Conservation (phyloP, 2,329 filamentous ascomycete species). For the Cladosporium sp. region DNA sequence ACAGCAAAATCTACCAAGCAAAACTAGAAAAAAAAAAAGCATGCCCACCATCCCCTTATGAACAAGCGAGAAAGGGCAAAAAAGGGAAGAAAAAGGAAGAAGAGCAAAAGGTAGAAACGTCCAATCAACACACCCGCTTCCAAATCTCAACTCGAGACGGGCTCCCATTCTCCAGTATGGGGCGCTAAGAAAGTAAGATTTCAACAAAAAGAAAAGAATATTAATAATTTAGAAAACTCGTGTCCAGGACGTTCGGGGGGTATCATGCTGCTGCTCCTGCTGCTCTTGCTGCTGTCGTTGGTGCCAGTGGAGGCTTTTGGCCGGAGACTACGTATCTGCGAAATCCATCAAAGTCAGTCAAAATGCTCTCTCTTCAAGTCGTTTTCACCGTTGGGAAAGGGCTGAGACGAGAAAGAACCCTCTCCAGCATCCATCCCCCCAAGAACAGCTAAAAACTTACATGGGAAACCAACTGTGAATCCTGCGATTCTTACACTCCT, state of each 20-base stretch:
- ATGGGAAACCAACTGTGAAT: slow-evolving; percentile 27
- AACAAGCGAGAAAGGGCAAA: too few species aligned
- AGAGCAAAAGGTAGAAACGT: too few species aligned
- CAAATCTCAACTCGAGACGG: too few species aligned
- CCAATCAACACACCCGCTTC: too few species aligned
- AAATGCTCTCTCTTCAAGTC: too few species aligned
- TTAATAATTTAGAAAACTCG: not conserved
- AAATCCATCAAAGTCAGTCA: not conserved
- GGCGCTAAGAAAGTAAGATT: too few species aligned
- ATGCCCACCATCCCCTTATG: too few species aligned
- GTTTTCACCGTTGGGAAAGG: not conserved
- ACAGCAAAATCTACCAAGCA: too few species aligned
- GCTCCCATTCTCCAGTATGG: too few species aligned
- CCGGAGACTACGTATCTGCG: slow-evolving; percentile 26
- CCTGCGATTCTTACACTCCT: slow-evolving; percentile 22
- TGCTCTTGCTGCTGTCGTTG: not conserved
- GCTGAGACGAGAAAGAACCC: not conserved
- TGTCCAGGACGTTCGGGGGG: not conserved
- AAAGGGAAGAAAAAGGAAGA: too few species aligned
- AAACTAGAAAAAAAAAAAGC: too few species aligned
- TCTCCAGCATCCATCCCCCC: too few species aligned
- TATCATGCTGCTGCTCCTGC: not conserved
- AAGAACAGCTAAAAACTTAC: slow-evolving; percentile 19
- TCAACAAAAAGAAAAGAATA: not conserved
- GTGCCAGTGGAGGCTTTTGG: slow-evolving; percentile 21